Evolutionary conservation across 495 filamentous ascomycete species (phyloP), one percentile per base, ranked within the genome.

Genomic region (Hapsidospora chrysogenum): DNA sequence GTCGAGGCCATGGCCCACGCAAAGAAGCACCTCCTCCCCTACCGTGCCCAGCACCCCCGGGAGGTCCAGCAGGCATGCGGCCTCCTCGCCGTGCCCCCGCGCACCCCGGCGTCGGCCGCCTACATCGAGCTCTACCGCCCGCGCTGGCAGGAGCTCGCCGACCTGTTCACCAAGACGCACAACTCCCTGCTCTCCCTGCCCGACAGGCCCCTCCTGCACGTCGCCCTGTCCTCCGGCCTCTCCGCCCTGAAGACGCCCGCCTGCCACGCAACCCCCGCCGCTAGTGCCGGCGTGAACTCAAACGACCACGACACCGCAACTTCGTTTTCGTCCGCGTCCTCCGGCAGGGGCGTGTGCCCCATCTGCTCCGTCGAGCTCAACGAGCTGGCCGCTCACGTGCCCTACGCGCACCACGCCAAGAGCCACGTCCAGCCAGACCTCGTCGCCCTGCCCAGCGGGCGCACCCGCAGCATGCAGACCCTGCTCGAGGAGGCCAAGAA

Each of bases 281-380:
- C 37, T 39, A 65, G 68, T 3, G 39, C 64, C 66, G 29, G 70
- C 64, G 31, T 67, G 66, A 4, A 38, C 47, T 26, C 33, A 17
- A 18, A 1, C 41, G n/a, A n/a, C 42, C 38, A 17, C 38, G 49
- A 10, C 28, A 31, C 6, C 29, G 38, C 4, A 37, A 57, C 49
- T 10, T n/a, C n/a, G n/a, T n/a, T n/a, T n/a, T n/a, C n/a, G n/a
- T 50, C 52, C 17, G 33, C 57, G 2, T 53, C 51, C 14, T 44
- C 63, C 18, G 55, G 54, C 2, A 47, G 56, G 1, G 56, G 46
- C 39, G 72, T 93, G 30, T 97, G 89, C 46, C 92, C 89, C 3
- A 96, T 96, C 49, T 97, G 89, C 60, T 83, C 76, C 26, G 89
- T 78, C 2, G 89, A 97, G 52, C 66, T 97, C 37, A 95, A 97